phyloP scores from a whole-genome alignment of 192 early-diverging fungal species.

The Coemansia furcata region DNA sequence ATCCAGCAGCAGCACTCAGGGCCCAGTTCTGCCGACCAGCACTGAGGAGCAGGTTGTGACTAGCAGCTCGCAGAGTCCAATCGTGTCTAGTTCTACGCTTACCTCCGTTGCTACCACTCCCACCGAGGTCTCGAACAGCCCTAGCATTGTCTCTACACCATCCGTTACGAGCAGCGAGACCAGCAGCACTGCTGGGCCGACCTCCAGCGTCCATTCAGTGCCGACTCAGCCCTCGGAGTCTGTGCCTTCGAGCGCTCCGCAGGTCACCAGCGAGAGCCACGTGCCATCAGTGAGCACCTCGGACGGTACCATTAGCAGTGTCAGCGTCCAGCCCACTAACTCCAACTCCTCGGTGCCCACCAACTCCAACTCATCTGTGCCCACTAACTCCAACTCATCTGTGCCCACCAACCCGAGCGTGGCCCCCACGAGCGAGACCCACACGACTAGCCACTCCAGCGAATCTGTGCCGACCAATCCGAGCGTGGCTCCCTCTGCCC shows the following conservation, averaged over 20 bases:
- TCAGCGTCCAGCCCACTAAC: not conserved
- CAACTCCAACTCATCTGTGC: not conserved
- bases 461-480: not conserved
- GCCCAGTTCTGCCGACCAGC: not conserved
- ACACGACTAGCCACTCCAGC: too few relatives aligned
- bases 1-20: not conserved
- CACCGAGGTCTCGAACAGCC: not conserved
- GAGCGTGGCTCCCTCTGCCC: not conserved
- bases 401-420: not conserved
- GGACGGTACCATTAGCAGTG: not conserved
- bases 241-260: not conserved
- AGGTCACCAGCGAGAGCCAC: not conserved
- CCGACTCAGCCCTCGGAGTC: not conserved
- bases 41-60: not conserved
- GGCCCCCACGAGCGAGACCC: not conserved
- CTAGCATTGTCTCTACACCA: not conserved
- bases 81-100: not conserved
- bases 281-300: not conserved
- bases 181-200: not conserved
- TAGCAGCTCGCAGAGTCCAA: not conserved
- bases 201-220: not conserved
- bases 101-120: not conserved
- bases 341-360: not conserved
- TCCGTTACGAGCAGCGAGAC: not conserved
- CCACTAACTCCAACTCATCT: not conserved